Percentiles rank a stretch among this genome's conserved stretches.
Evolutionary conservation across 2,329 filamentous ascomycete species (phyloP).

Genomic region (Fusarium sp.): DNA sequence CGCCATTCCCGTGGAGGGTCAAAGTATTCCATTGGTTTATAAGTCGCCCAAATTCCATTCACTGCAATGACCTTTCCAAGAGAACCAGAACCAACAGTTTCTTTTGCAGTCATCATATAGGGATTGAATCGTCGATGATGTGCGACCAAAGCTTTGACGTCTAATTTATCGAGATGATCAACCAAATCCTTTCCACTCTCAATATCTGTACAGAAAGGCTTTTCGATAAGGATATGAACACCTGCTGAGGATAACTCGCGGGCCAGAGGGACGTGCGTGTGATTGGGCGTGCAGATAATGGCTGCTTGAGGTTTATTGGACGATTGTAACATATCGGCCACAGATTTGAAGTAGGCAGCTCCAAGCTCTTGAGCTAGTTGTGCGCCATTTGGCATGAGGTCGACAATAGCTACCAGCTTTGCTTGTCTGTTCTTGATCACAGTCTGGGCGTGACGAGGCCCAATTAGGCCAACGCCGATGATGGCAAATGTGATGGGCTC

Average conservation of each 20-base stretch:
- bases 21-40: constrained; percentile 63
- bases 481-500: constrained; percentile 36
- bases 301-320: constrained; percentile 59
- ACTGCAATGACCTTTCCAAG: constrained; percentile 62
- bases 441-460: constrained; percentile 45
- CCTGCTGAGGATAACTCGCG: constrained; percentile 57
- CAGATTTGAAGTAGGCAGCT: constrained; percentile 41
- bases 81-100: constrained; percentile 49
- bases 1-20: constrained; percentile 59
- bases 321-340: constrained; percentile 55
- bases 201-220: constrained; percentile 60
- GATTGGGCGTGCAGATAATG: constrained; percentile 68
- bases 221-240: constrained; percentile 66
- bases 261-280: constrained; percentile 62
- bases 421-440: constrained; percentile 35
- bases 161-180: constrained; percentile 35
- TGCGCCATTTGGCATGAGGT: constrained; percentile 36
- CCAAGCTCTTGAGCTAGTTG: constrained; percentile 36
- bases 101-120: constrained; percentile 60
- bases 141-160: constrained; percentile 61
- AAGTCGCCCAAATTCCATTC: constrained; percentile 63
- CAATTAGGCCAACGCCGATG: constrained; percentile 45
- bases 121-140: constrained; percentile 70
- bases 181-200: constrained; percentile 48
- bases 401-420: constrained; percentile 45